A percentile compares a stretch with the other conserved stretches of the same genome.
Conservation (phyloP, 148 eudicot genomes). For the Rhododendron ferrugineum region DNA sequence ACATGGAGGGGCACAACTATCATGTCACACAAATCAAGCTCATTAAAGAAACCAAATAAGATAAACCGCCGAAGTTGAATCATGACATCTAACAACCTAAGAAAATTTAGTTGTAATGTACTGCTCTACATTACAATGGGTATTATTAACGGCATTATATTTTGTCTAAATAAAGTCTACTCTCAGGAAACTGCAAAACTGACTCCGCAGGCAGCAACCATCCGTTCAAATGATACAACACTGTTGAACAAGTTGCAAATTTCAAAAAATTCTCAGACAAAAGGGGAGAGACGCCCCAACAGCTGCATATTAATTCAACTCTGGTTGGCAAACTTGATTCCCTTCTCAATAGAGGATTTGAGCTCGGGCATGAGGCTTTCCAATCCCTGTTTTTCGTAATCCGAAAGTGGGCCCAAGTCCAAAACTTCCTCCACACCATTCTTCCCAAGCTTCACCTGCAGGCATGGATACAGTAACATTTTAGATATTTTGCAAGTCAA, state of each 20-base stretch:
- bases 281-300: background rate
- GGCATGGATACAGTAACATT: background rate
- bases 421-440: conserved; percentile 86
- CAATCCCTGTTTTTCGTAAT: conserved; percentile 63
- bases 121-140: background rate
- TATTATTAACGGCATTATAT: background rate
- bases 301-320: conserved; percentile 3
- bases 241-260: background rate
- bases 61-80: background rate
- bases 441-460: conserved; percentile 95
- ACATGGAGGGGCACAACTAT: background rate
- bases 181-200: background rate
- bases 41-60: background rate
- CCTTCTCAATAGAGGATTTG: conserved; percentile 73
- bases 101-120: background rate
- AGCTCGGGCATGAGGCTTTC: conserved; percentile 71
- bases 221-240: background rate
- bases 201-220: conserved; percentile 10
- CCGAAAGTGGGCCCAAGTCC: conserved; percentile 68
- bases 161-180: background rate
- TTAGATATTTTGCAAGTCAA: background rate
- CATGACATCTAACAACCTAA: background rate
- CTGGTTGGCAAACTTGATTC: conserved; percentile 60
- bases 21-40: background rate
- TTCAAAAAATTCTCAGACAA: background rate